These are phyloP conservation scores for Arabidopsis hybrid DNA, from an alignment of 441 rosid species.

Conservation along the genomic window DNA sequence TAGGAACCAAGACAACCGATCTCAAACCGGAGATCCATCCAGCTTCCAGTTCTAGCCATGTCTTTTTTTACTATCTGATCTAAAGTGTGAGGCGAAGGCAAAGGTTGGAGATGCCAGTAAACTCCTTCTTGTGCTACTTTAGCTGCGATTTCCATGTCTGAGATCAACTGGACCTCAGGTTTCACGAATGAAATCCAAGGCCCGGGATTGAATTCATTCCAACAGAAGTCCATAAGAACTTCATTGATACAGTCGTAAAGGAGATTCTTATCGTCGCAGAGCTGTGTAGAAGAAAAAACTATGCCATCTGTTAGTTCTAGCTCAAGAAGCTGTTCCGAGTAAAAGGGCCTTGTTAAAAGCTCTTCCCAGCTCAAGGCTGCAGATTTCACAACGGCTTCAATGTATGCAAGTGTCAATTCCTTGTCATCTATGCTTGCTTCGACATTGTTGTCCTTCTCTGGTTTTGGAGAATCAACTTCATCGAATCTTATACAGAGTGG, in stretches of 20 bases:
- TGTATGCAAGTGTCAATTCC: slow-evolving; percentile 56
- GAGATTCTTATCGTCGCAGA: slow-evolving; percentile 65
- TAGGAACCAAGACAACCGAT: slow-evolving; percentile 59
- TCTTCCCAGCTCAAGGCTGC: slow-evolving; percentile 70
- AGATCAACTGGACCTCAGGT: slow-evolving; percentile 55
- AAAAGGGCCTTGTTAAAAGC: slow-evolving; percentile 45
- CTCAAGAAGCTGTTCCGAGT: slow-evolving; percentile 75
- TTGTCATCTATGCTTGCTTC: slow-evolving; percentile 55
- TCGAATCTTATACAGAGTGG: slow-evolving; percentile 79
- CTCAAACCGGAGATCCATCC: slow-evolving; percentile 82
- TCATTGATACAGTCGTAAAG: slow-evolving; percentile 80
- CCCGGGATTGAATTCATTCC: slow-evolving; percentile 56
- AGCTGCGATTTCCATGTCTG: slow-evolving; percentile 53
- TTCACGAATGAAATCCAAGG: slow-evolving; percentile 67
- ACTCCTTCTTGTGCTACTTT: slow-evolving; percentile 68
- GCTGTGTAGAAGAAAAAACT: slow-evolving; percentile 60
- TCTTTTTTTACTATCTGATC: slow-evolving; percentile 87
- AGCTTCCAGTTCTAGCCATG: slow-evolving; percentile 69
- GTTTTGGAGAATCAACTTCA: slow-evolving; percentile 51
- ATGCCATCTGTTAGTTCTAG: slow-evolving; percentile 60
- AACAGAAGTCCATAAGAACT: slow-evolving; percentile 63
- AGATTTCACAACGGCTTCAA: slow-evolving; percentile 66
- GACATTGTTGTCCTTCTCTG: slow-evolving; percentile 42
- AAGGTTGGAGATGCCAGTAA: slow-evolving; percentile 45
- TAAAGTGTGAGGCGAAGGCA: slow-evolving; percentile 64